These are phyloP conservation scores for Pichia heedii DNA, from an alignment of 805 yeast species.

Conservation along the genomic window DNA sequence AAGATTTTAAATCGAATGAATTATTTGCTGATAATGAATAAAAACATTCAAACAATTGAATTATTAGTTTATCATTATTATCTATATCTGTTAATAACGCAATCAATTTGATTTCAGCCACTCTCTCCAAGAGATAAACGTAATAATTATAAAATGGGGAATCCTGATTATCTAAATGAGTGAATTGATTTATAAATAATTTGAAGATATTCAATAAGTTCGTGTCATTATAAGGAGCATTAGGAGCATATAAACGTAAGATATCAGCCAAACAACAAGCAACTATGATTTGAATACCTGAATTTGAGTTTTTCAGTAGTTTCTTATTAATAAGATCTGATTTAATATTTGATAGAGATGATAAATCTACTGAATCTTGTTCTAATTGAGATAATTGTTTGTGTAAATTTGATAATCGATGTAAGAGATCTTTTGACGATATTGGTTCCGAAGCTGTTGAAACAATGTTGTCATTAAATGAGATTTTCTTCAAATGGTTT, in stretches of 20 bases:
- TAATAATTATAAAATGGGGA: slow-evolving; percentile 57
- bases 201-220: slow-evolving; percentile 59
- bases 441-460: slow-evolving; percentile 51
- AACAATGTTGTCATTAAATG: slow-evolving; percentile 29
- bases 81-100: slow-evolving; percentile 51
- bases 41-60: slow-evolving; percentile 48
- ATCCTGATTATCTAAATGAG: slow-evolving; percentile 38
- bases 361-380: slow-evolving; percentile 47
- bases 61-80: slow-evolving; percentile 45
- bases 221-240: slow-evolving; percentile 70
- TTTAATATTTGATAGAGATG: slow-evolving; percentile 37
- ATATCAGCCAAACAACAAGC: slow-evolving; percentile 74
- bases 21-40: slow-evolving; percentile 41
- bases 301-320: slow-evolving; percentile 49
- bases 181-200: slow-evolving; percentile 56
- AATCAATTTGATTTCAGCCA: slow-evolving; percentile 63
- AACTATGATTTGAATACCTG: slow-evolving; percentile 58
- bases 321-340: slow-evolving; percentile 49
- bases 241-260: slow-evolving; percentile 73
- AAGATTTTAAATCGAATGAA: slow-evolving; percentile 25
- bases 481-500: slow-evolving; percentile 1
- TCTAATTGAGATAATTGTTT: slow-evolving; percentile 56
- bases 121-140: slow-evolving; percentile 51
- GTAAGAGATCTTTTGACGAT: slow-evolving; percentile 50
- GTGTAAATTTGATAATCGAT: slow-evolving; percentile 47